These are phyloP conservation scores for Pythium pyrilobum DNA, from an alignment of 352 stramenopile genomes.

Conservation along the genomic window DNA sequence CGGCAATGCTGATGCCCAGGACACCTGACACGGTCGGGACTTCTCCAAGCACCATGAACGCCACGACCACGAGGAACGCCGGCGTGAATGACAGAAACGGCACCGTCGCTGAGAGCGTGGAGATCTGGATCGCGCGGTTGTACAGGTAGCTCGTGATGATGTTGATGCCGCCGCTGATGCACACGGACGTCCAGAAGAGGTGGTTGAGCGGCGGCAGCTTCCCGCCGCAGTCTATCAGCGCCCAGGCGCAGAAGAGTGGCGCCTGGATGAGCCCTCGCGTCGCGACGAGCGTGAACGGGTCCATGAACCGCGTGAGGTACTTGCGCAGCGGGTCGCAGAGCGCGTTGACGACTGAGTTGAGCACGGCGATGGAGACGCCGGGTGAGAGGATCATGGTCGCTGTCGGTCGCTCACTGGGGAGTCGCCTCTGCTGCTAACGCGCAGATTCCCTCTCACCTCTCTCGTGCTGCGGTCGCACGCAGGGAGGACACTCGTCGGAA, in stretches of 20 bases:
- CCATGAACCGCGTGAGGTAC: slow-evolving; percentile 80
- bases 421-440: no score
- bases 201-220: slow-evolving; percentile 58
- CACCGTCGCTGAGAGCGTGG: slow-evolving; percentile 67
- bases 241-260: slow-evolving; percentile 66
- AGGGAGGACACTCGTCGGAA: no score
- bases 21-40: slow-evolving; percentile 57
- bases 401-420: no score
- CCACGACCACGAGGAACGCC: slow-evolving; percentile 68
- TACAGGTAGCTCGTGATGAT: slow-evolving; percentile 82
- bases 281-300: slow-evolving; percentile 74
- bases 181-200: slow-evolving; percentile 77
- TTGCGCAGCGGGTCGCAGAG: slow-evolving; percentile 80
- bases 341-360: slow-evolving; percentile 78
- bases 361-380: slow-evolving; percentile 65
- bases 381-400: slow-evolving; percentile 60
- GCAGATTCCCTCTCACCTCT: no score
- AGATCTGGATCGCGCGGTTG: slow-evolving; percentile 82
- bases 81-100: slow-evolving; percentile 78
- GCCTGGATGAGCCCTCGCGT: slow-evolving; percentile 63
- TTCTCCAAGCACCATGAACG: slow-evolving; percentile 71
- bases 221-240: slow-evolving; percentile 45
- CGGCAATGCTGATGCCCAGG: slow-evolving; percentile 62
- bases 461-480: no score
- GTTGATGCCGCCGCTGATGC: slow-evolving; percentile 70